These are phyloP conservation scores for Penicillium sp. DNA, from an alignment of 2,329 filamentous ascomycete genomes.

Conservation along the genomic window DNA sequence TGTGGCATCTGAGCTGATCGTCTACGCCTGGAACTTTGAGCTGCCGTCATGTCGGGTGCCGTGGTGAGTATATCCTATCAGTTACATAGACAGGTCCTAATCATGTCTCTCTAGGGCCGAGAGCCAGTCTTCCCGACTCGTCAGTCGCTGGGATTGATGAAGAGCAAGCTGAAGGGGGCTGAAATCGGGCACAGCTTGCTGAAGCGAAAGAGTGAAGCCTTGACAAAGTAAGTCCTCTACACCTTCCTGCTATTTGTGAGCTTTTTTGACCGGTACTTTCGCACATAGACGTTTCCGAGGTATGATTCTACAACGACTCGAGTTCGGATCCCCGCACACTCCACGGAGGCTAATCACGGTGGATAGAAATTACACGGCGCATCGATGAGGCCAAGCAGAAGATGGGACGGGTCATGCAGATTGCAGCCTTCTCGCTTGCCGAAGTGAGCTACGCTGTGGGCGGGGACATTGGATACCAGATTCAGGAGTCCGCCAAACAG, in stretches of 20 bases:
- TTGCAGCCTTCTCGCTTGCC: conserved; percentile 93
- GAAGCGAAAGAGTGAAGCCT: conserved; percentile 95
- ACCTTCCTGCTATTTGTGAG: background rate
- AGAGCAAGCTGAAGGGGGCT: conserved; percentile 92
- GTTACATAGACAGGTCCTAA: conserved; percentile 1
- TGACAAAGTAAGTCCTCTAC: conserved; percentile 75
- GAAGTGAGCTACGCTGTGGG: conserved; percentile 97
- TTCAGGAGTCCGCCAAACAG: conserved; percentile 91
- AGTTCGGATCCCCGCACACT: conserved; percentile 22
- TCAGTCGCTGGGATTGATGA: conserved; percentile 95
- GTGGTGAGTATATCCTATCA: conserved; percentile 28
- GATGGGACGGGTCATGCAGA: conserved; percentile 99
- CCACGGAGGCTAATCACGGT: conserved; percentile 23
- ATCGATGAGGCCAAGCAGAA: conserved; percentile 99
- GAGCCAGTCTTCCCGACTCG: conserved; percentile 97
- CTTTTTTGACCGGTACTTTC: conserved; percentile 22
- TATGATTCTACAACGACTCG: conserved; percentile 43
- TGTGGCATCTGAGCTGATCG: conserved; percentile 21
- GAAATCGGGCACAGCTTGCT: conserved; percentile 89
- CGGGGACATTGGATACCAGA: conserved; percentile 92
- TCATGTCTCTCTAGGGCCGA: conserved; percentile 63
- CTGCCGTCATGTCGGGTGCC: conserved; percentile 31
- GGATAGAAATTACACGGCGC: conserved; percentile 82
- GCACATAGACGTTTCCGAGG: conserved; percentile 77
- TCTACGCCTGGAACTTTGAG: conserved; percentile 14